Evolutionary conservation across 176 grass and related monocot genomes (phyloP), one percentile per base, ranked within the genome.

Genomic region (Cymbopogon citratus): DNA sequence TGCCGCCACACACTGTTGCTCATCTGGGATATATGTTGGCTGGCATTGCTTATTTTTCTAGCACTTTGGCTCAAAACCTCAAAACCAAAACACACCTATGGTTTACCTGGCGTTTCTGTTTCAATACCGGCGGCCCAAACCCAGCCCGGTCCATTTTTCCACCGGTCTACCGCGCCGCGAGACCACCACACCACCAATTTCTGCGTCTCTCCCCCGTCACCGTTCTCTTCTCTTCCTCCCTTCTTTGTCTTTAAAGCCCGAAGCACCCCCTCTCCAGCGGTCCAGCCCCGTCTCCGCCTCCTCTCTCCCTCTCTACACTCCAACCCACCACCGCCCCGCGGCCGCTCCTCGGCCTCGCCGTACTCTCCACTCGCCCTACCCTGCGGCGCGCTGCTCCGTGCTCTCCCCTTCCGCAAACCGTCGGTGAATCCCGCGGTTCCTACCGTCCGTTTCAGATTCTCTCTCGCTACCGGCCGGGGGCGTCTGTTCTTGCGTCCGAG

Each of bases 241-340:
- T 19, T 18, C 18, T 41, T 48, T 25, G 59, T 49, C 78, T 87
- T 77, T 63, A 64, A 82, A 77, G 79, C 16, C 64, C 72, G 79
- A 18, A 15, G 38, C 61, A 31, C 75, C 41, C 82, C 23, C 54
- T 61, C 54, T 65, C 31, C 54, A n/a, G n/a, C n/a, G n/a, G n/a
- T n/a, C n/a, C n/a, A 33, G 28, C 75, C 56, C 85, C 86, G 35
- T 36, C 80, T 78, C 66, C 86, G 44, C 66, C 74, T 56, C 69
- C 69, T 21, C 23, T 39, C 49, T 76, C 63, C 64, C 27, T 75
- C 61, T 81, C 45, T 54, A 65, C 74, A 72, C 74, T 78, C 52
- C 72, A 83, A 87, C 75, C 80, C 74, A 77, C 85, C 83, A 82
- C 79, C 78, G 77, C 45, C 28, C 43, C 41, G 63, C 41, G 77